These are phyloP conservation scores for Leccinellum luteum DNA, from an alignment of 768 basidiomycete species.

Conservation along the genomic window DNA sequence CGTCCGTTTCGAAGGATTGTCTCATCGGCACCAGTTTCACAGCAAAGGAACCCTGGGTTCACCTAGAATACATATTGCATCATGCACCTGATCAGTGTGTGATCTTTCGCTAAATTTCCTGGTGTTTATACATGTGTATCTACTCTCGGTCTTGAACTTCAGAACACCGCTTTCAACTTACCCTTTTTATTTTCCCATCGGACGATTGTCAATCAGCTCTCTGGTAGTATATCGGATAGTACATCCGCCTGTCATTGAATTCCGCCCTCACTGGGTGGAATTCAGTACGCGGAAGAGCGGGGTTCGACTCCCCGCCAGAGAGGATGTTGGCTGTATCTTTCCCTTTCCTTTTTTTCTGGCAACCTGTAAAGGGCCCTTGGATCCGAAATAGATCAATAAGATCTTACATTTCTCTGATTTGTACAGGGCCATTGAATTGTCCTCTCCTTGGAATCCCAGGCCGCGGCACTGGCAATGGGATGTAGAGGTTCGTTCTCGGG, in stretches of 20 bases:
- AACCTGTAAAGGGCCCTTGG: no score
- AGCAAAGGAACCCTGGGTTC: not conserved
- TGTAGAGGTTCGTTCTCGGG: no score
- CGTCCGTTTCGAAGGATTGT: no score
- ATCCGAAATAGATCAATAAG: no score
- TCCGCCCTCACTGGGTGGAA: not conserved
- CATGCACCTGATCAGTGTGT: no score
- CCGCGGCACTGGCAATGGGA: no score
- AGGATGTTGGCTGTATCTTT: conserved; percentile 8
- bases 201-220: conserved; percentile 15
- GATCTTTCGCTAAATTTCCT: no score
- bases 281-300: conserved; percentile 39
- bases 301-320: conserved; percentile 50
- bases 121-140: no score
- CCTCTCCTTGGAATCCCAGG: no score
- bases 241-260: conserved; percentile 46
- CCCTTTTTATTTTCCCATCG: conserved; percentile 12
- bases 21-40: not conserved
- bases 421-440: no score
- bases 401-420: no score
- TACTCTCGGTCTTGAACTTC: not conserved
- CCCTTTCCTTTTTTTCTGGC: no score
- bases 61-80: not conserved
- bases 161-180: not conserved
- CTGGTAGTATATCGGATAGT: conserved; percentile 53